phyloP scores from a whole-genome alignment of 2,329 filamentous ascomycete species.

The Cercospora citrullina region DNA sequence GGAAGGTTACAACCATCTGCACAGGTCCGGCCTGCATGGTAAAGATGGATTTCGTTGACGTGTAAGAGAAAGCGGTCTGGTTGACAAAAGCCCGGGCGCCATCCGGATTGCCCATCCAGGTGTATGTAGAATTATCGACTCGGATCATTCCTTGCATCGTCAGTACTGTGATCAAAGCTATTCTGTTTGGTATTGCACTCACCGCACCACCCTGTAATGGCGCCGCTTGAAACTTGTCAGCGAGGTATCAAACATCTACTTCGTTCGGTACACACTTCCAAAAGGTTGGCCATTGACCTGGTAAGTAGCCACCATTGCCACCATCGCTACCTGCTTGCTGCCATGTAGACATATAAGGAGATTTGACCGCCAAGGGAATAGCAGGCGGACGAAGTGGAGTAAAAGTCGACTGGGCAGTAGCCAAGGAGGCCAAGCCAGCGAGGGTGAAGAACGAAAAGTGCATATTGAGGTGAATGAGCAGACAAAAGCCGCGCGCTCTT shows the following conservation, averaged over 20 bases:
- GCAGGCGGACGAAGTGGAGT: conserved; percentile 65
- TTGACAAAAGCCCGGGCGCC: conserved; percentile 50
- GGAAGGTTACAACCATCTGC: conserved; percentile 20
- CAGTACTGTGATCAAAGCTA: background rate
- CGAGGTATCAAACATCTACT: background rate
- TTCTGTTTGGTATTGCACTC: background rate
- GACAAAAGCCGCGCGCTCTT: background rate
- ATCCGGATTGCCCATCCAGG: conserved; percentile 40
- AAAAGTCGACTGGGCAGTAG: conserved; percentile 49
- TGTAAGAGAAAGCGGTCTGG: conserved; percentile 67
- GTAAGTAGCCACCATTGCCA: conserved; percentile 64
- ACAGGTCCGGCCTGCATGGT: conserved; percentile 52
- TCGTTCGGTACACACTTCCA: conserved; percentile 44
- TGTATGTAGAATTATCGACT: conserved; percentile 63
- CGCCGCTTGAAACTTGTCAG: conserved; percentile 38
- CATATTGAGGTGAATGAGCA: conserved; percentile 15
- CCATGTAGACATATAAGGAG: conserved; percentile 73
- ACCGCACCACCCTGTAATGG: conserved; percentile 63
- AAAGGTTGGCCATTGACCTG: conserved; percentile 59
- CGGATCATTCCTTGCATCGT: conserved; percentile 54
- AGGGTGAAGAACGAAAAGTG: conserved; percentile 18
- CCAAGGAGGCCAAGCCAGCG: conserved; percentile 21
- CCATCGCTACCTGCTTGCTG: conserved; percentile 60
- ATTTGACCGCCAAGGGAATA: conserved; percentile 71
- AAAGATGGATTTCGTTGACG: conserved; percentile 70